Base-by-base conservation (phyloP, 164 flowering plant genomes). In the Echeveria elegans region DNA sequence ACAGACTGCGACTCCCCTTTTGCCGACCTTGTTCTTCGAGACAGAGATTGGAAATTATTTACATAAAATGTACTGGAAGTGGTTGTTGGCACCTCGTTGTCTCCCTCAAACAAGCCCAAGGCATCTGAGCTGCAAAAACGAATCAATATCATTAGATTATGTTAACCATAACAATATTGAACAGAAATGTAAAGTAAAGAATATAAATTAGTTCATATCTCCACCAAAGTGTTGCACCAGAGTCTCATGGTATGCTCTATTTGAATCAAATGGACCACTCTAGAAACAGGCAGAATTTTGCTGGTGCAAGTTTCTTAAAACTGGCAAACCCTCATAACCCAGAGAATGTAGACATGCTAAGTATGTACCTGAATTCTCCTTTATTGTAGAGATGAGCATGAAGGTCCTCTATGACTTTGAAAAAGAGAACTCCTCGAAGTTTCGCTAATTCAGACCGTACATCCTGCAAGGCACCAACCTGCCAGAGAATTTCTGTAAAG, bases 381-480 rank as follows among this genome's bases (percentile, higher is more conserved):
- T 79, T 91, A 73, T 87, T 89, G 75, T 89, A 95, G 63, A 95
- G 87, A 80, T 95, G 99, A 38, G 80, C 86, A 80, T 95, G 99
- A 80, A 95, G 73, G 68, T 91, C 99, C 72, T 95, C 99, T 83
- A 92, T 74, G 69, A 95, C 77, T 77, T 92, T 91, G 80, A 80
- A 95, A 67, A 95, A 95, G n/a, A 95, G 77, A 71, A 77, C 78
- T 65, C 96, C 96, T 21, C 97, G 84, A 74, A 95, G 77, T 73
- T 95, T 95, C 72, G 88, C 79, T 70, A 95, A 77, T 68, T 95
- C 99, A 50, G 96, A 89, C 61, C 92, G 82, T 37, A 95, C 86
- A 78, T 95, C 99, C 87, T 95, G 99, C 71, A 95, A 85, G 67
- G 99, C 97, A 52, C 99, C 99, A 75, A 95, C 99, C 99, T 95